phyloP scores from a whole-genome alignment of 2,329 filamentous ascomycete species.

The Golovinomyces cichoracearum region DNA sequence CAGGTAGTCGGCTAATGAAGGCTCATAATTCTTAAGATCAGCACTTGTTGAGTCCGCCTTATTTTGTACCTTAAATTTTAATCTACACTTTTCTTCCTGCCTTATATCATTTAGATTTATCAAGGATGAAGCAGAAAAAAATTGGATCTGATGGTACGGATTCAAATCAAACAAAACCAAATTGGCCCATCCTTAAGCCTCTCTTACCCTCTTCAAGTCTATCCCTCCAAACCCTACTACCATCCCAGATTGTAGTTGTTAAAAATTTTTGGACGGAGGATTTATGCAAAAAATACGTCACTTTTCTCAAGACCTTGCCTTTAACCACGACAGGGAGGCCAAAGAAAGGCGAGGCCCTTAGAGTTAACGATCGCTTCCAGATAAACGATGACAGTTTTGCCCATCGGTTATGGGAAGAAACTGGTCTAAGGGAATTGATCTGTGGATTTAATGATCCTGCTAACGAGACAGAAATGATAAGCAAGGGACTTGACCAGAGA shows the following conservation, averaged over 20 bases:
- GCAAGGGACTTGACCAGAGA: slow-evolving; percentile 9
- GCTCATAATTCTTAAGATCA: too few species aligned
- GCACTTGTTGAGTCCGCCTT: too few species aligned
- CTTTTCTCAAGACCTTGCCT: slow-evolving; percentile 32
- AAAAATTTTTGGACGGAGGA: slow-evolving; percentile 33
- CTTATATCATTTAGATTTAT: too few species aligned
- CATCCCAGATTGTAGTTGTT: slow-evolving; percentile 36
- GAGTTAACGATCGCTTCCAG: slow-evolving; percentile 78
- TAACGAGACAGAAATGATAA: slow-evolving; percentile 7
- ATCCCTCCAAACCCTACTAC: slow-evolving; percentile 24
- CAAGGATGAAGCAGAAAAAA: too few species aligned
- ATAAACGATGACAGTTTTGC: slow-evolving; percentile 53
- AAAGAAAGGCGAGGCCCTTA: slow-evolving; percentile 39
- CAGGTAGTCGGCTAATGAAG: too few species aligned
- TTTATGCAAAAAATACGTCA: slow-evolving; percentile 37
- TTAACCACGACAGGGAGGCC: slow-evolving; percentile 40
- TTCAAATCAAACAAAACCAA: slow-evolving; percentile 6
- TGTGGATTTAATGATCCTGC: slow-evolving; percentile 8
- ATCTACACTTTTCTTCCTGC: too few species aligned
- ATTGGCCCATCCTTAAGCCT: slow-evolving; percentile 36
- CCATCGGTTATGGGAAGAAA: slow-evolving; percentile 47
- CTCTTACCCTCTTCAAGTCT: slow-evolving; percentile 29
- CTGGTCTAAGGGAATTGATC: slow-evolving; percentile 35
- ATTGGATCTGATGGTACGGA: too few species aligned
- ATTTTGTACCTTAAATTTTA: too few species aligned